Evolutionary conservation across 2,329 filamentous ascomycete species (phyloP), one percentile per base, ranked within the genome.

Genomic region (Epichloe brachyelytri): DNA sequence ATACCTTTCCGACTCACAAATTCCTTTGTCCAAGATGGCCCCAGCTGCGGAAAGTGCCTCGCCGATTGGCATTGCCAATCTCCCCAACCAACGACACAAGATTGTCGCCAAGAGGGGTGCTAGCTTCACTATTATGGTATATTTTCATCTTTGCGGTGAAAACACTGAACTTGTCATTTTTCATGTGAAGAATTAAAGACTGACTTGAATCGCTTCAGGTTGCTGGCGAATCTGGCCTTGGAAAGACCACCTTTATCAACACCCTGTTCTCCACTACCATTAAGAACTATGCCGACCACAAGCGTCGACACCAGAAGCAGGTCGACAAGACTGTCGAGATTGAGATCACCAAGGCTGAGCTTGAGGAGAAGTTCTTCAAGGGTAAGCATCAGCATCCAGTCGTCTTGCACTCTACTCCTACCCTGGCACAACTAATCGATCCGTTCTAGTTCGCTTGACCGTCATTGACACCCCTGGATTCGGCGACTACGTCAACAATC

Each of bases 281-380:
- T 82, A 98, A 98, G 81, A 98, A 97, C 81, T 98, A 98, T 72
- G 93, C 93, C 80, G 93, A 98, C 73, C 91, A 98, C 82, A 95
- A 95, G 80, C 87, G 89, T 73, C 88, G 93, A 67, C 93, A 98
- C 73, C 88, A 93, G 75, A 98, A 98, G 83, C 93, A 98, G 78
- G 82, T 97, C 61, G 93, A 98, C 77, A 97, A 97, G 82, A 98
- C 93, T 11, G 93, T 98, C 59, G 94, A 98, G 77, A 98, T 98
- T 62, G 93, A 98, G 73, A 98, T 98, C 68, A 98, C 93, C 71
- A 98, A 98, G 81, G 93, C 93, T 54, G 93, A 98, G 77, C 77
- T 98, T 57, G 93, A 98, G 76, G 93, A 98, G 85, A 98, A 98
- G 78, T 98, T 98, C 80, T 98, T 98, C 85, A 98, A 98, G 81